Evolutionary conservation across 2,329 filamentous ascomycete genomes (phyloP).

Genomic region (Colletotrichum gloeosporioides): DNA sequence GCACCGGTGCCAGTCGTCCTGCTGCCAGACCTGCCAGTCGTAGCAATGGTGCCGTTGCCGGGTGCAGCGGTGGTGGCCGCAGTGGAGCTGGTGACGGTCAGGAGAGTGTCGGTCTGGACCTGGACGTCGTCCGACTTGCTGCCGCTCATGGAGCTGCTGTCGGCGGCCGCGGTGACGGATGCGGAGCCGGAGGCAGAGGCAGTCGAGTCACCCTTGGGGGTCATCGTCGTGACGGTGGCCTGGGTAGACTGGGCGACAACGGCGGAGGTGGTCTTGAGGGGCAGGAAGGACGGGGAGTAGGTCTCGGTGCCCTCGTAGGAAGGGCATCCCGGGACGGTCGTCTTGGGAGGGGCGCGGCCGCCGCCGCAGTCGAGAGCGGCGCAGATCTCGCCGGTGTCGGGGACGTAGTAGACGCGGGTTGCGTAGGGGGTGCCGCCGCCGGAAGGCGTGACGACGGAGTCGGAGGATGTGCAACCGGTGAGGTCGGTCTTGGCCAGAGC

Average conservation of each 20-base stretch:
- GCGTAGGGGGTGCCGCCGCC: slow-evolving; percentile 38
- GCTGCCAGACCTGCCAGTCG: neutral
- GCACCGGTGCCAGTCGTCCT: neutral
- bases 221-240: neutral
- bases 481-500: slow-evolving; percentile 51
- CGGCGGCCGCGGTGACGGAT: neutral
- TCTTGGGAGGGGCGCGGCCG: slow-evolving; percentile 68
- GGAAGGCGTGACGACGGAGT: slow-evolving; percentile 26
- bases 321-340: slow-evolving; percentile 65
- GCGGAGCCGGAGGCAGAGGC: neutral
- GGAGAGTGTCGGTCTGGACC: neutral
- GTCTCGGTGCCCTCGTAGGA: slow-evolving; percentile 60
- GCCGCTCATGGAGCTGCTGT: neutral
- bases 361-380: slow-evolving; percentile 70
- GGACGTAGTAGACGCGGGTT: slow-evolving; percentile 64
- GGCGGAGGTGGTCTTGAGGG: slow-evolving; percentile 29
- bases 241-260: neutral
- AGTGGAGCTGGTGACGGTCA: neutral
- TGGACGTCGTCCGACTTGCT: neutral
- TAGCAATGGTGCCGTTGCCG: neutral
- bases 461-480: slow-evolving; percentile 47
- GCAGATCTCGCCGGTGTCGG: slow-evolving; percentile 69
- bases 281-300: slow-evolving; percentile 56
- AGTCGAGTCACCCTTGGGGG: neutral
- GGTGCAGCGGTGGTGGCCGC: neutral